Evolutionary conservation across 768 basidiomycete genomes (phyloP), one percentile per base, ranked within the genome.

Genomic region (Podaxis sp.): DNA sequence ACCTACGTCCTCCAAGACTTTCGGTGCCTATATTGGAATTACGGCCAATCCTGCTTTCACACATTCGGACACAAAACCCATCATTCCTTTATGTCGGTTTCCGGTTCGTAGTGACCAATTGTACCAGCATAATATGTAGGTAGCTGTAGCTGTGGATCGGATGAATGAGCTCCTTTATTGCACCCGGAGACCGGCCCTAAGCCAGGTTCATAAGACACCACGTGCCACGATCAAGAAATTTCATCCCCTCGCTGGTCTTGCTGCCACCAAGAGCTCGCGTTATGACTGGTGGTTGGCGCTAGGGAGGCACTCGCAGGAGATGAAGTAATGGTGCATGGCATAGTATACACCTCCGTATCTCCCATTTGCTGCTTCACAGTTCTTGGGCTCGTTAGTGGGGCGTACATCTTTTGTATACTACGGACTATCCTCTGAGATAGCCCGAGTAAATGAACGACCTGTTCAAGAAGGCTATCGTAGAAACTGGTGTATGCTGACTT

Each of bases 261-360:
- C 75, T 72, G 77, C 76, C 79, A 76, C 71, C 67, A 73, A 55
- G 61, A 67, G 66, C 67, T 66, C 52, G 56, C 48, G 64, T 66
- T 56, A 76, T 75, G 74, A 77, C 75, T 81, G 78, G 76, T 73
- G 80, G 73, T 66, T 66, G 52, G 67, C 63, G 68, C 74, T 71
- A 71, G 74, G 50, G 81, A 78, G 89, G 88, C 68, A 81, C 87
- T 90, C 89, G 89, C 90, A 90, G 90, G 87, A 91, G 88, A 91
- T 89, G 86, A 87, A 91, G 70, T 88, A 87, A 86, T 85, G 87
- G 90, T 83, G 90, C 90, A 89, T 72, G 87, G 89, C 89, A 90
- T 91, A 89, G 83, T 82, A 78, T 87, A 84, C 83, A 86, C 89
- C 88, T 87, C 88, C 86, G 90, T 92, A 92, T 92, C 90, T 89